Percentiles rank a stretch among this genome's conserved stretches.
Conservation (phyloP, 768 basidiomycete species). For the Mycena venus region DNA sequence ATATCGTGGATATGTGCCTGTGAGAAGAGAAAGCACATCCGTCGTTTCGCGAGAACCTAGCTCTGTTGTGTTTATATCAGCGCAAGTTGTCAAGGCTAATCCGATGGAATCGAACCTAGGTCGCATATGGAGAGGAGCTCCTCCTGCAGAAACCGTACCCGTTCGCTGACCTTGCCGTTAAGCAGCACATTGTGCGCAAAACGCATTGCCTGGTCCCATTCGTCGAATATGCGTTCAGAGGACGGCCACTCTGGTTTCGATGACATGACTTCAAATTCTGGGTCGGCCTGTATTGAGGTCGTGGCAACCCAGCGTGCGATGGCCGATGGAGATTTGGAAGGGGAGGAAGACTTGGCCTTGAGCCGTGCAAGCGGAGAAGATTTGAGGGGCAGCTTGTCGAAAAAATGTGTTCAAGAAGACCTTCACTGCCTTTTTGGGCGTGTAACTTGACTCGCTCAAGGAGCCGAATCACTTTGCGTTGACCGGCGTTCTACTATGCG, state of each 20-base stretch:
- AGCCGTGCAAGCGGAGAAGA: constrained; percentile 29
- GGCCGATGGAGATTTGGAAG: constrained; percentile 15
- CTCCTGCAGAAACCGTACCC: constrained; percentile 31
- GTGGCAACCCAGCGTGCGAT: constrained; percentile 25
- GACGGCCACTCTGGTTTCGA: constrained; percentile 32
- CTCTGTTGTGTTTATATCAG: constrained; percentile 20
- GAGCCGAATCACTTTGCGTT: neutral
- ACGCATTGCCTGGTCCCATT: constrained; percentile 35
- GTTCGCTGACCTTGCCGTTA: constrained; percentile 31
- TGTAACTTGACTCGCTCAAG: constrained; percentile 1
- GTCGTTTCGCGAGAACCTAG: constrained; percentile 29
- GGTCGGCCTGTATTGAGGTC: constrained; percentile 5
- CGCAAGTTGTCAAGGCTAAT: neutral
- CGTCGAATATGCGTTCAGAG: constrained; percentile 17
- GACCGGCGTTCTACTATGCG: no score
- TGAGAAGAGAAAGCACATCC: constrained; percentile 81
- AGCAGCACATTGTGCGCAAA: constrained; percentile 30
- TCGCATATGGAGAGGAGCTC: constrained; percentile 31
- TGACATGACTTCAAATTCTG: constrained; percentile 20
- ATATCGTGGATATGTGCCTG: constrained; percentile 85
- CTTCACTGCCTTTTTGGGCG: neutral
- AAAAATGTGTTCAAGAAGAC: neutral
- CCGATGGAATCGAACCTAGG: constrained; percentile 19
- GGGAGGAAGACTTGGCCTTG: constrained; percentile 23
- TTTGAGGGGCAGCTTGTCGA: constrained; percentile 25